Conservation (phyloP, 2,329 filamentous ascomycete species). For the Alternaria atra region DNA sequence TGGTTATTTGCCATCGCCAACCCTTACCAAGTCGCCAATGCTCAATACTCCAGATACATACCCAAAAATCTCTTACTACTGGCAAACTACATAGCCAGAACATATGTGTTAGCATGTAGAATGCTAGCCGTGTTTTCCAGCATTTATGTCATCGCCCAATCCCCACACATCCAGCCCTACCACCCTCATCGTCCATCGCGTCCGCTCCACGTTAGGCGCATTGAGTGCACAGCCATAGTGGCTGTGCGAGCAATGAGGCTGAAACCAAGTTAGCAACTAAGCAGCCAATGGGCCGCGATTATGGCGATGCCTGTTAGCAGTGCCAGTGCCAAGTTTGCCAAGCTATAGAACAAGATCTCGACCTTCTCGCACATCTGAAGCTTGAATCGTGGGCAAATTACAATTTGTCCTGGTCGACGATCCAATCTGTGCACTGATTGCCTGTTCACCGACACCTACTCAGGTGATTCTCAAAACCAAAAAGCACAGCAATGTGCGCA, state of each 20-base stretch:
- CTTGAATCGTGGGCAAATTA: neutral
- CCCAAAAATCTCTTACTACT: too few relatives aligned
- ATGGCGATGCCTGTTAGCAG: neutral
- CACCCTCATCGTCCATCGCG: too few relatives aligned
- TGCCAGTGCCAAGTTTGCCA: constrained; percentile 2
- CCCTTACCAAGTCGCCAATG: too few relatives aligned
- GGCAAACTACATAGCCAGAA: too few relatives aligned
- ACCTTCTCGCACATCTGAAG: neutral
- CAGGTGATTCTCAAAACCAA: neutral
- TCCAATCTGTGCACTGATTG: neutral
- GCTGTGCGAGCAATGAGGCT: neutral
- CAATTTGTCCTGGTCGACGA: neutral
- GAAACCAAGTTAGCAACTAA: neutral
- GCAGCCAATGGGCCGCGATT: neutral
- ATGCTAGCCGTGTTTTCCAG: too few relatives aligned
- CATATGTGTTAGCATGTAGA: too few relatives aligned
- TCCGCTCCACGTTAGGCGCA: too few relatives aligned
- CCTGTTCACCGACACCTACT: neutral
- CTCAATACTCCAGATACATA: too few relatives aligned
- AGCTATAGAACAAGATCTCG: constrained; percentile 3
- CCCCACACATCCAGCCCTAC: too few relatives aligned
- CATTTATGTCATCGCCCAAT: too few relatives aligned
- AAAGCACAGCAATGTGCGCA: neutral
- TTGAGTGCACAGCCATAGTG: neutral
- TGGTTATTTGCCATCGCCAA: too few relatives aligned